Conservation (phyloP, 2,329 filamentous ascomycete genomes). For the Aspergillus piperis region DNA sequence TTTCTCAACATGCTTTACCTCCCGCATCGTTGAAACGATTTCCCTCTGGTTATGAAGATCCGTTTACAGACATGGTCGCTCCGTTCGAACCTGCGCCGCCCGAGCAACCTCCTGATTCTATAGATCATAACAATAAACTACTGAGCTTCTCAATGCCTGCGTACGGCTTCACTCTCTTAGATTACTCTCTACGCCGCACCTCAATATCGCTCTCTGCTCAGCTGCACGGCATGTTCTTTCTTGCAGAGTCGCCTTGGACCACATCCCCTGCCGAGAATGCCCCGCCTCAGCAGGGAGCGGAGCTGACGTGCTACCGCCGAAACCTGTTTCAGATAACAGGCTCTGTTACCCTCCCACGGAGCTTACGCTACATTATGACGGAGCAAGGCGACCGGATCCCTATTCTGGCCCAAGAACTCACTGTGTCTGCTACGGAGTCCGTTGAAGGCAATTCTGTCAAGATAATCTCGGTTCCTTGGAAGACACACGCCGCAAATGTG, state of each 20-base stretch:
- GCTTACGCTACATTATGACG: conserved; percentile 75
- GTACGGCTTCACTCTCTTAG: conserved; percentile 62
- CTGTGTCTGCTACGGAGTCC: conserved; percentile 89
- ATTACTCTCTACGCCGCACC: conserved; percentile 59
- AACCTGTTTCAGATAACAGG: conserved; percentile 97
- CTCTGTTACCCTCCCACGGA: conserved; percentile 76
- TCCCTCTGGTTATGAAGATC: conserved; percentile 50
- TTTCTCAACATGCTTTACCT: conserved; percentile 46
- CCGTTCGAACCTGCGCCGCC: conserved; percentile 45
- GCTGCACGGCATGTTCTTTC: conserved; percentile 69
- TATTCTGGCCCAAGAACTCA: conserved; percentile 79
- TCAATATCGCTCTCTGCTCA: conserved; percentile 62
- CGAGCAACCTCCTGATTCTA: conserved; percentile 56
- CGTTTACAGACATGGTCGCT: conserved; percentile 54
- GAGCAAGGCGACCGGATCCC: conserved; percentile 83
- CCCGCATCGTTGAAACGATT: conserved; percentile 51
- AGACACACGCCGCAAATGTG: conserved; percentile 77
- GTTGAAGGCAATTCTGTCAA: conserved; percentile 90
- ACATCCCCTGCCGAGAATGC: conserved; percentile 56
- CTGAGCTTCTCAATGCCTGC: conserved; percentile 70
- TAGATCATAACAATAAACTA: conserved; percentile 68
- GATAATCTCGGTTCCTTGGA: conserved; percentile 96
- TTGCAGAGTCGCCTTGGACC: conserved; percentile 66
- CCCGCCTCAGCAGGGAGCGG: conserved; percentile 57
- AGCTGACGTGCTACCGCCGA: conserved; percentile 91